Conservation (phyloP, 176 grass and related monocot genomes). For the Canna indica region DNA sequence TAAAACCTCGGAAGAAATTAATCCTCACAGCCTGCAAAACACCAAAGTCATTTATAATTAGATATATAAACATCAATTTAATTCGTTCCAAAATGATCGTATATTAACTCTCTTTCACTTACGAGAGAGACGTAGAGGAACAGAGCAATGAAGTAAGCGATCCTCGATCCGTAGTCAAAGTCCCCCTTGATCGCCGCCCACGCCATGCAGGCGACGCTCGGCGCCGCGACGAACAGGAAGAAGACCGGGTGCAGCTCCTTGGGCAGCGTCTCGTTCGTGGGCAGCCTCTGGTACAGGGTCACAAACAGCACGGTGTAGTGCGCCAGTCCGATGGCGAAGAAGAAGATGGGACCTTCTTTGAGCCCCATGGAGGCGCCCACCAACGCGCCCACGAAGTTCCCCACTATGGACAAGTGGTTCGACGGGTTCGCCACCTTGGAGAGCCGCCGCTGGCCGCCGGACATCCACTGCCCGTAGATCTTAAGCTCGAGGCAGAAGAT, state of each 20-base stretch:
- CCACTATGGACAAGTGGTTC: slow-evolving; percentile 82
- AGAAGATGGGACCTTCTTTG: slow-evolving; percentile 73
- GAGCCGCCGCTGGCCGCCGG: slow-evolving; percentile 44
- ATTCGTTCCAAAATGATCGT: too few relatives aligned
- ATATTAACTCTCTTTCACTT: too few relatives aligned
- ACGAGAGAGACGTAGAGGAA: slow-evolving; percentile 93
- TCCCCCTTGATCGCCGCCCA: slow-evolving; percentile 77
- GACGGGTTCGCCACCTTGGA: slow-evolving; percentile 92
- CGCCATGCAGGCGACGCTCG: slow-evolving; percentile 76
- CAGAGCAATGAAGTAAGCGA: slow-evolving; percentile 83
- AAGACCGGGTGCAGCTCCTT: slow-evolving; percentile 96
- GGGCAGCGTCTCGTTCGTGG: slow-evolving; percentile 73
- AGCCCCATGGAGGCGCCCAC: slow-evolving; percentile 67
- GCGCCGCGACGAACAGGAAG: slow-evolving; percentile 89
- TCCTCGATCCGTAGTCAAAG: slow-evolving; percentile 54
- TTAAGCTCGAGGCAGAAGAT: slow-evolving; percentile 87
- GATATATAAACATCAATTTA: too few relatives aligned
- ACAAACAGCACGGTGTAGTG: slow-evolving; percentile 93
- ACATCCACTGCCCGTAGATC: slow-evolving; percentile 99
- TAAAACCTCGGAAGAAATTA: slow-evolving; percentile 85
- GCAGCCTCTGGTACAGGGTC: slow-evolving; percentile 96
- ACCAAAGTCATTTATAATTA: background rate
- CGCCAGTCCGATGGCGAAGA: slow-evolving; percentile 74
- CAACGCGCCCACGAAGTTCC: slow-evolving; percentile 90
- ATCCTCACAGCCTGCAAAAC: slow-evolving; percentile 65